Percentiles rank a stretch among this genome's conserved stretches.
Evolutionary conservation across 2,329 filamentous ascomycete species (phyloP).

Genomic region (Penicillium sp.): DNA sequence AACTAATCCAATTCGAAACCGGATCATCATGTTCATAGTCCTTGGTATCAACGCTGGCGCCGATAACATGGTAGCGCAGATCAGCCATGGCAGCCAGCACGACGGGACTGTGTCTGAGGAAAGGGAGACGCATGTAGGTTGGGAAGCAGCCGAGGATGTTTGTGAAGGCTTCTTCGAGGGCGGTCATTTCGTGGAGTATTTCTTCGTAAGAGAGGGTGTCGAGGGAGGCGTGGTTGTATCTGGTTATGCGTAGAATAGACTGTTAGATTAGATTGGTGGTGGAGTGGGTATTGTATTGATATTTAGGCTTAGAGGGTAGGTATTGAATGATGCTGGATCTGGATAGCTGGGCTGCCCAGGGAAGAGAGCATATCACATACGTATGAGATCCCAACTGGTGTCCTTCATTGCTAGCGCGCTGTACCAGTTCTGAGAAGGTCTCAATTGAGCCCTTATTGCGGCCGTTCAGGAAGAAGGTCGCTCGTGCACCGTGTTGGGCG

Average conservation of each 20-base stretch:
- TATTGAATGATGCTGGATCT: neutral
- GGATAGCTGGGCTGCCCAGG: no score
- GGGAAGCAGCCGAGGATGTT: slow-evolving; percentile 45
- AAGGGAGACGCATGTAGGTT: slow-evolving; percentile 50
- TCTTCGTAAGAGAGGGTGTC: slow-evolving; percentile 30
- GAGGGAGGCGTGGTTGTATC: slow-evolving; percentile 43
- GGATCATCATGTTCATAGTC: slow-evolving; percentile 41
- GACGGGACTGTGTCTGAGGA: slow-evolving; percentile 33
- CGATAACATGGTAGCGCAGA: slow-evolving; percentile 47
- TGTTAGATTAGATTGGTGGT: neutral
- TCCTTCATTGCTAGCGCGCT: slow-evolving; percentile 36
- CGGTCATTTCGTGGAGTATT: slow-evolving; percentile 41
- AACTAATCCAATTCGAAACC: slow-evolving; percentile 28
- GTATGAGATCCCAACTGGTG: slow-evolving; percentile 50
- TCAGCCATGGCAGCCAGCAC: slow-evolving; percentile 38
- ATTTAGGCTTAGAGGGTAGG: neutral
- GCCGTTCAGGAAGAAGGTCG: slow-evolving; percentile 62
- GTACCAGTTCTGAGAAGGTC: slow-evolving; percentile 27
- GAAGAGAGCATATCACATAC: slow-evolving; percentile 16
- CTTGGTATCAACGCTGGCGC: slow-evolving; percentile 43
- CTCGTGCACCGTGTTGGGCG: slow-evolving; percentile 53
- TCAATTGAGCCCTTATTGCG: slow-evolving; percentile 36
- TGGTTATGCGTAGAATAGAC: slow-evolving; percentile 8
- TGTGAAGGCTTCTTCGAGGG: slow-evolving; percentile 40
- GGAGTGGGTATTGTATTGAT: neutral